These are phyloP conservation scores for Elaphomyces granulatus DNA, from an alignment of 495 filamentous ascomycete genomes.

Conservation along the genomic window DNA sequence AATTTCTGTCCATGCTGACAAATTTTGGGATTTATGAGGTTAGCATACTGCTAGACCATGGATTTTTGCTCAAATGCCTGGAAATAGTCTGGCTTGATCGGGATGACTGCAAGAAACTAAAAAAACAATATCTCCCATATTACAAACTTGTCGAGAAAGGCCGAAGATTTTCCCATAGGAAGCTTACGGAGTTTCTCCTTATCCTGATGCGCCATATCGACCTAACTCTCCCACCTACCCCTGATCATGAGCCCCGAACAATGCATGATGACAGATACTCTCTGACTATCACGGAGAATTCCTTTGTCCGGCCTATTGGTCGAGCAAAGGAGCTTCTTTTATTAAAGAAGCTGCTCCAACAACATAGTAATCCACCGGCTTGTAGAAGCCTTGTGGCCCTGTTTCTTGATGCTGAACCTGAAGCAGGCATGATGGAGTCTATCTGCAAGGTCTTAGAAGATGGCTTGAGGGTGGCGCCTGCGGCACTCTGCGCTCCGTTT, in stretches of 20 bases:
- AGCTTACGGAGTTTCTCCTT: slow-evolving; percentile 31
- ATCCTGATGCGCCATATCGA: slow-evolving; percentile 29
- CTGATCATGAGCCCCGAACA: slow-evolving; percentile 16
- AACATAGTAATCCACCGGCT: slow-evolving; percentile 19
- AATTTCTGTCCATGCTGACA: slow-evolving; percentile 46
- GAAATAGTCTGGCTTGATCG: slow-evolving; percentile 49
- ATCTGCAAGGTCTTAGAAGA: slow-evolving; percentile 35
- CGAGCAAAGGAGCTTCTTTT: slow-evolving; percentile 21
- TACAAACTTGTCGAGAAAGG: slow-evolving; percentile 42
- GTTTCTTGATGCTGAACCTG: slow-evolving; percentile 34
- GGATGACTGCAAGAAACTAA: slow-evolving; percentile 34
- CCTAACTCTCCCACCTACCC: slow-evolving; percentile 17
- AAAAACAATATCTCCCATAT: slow-evolving; percentile 38
- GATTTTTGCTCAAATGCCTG: slow-evolving; percentile 42
- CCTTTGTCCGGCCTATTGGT: slow-evolving; percentile 17
- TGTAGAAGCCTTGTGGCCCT: slow-evolving; percentile 25
- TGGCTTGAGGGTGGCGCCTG: slow-evolving; percentile 42
- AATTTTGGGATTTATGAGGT: slow-evolving; percentile 40
- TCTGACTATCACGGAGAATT: slow-evolving; percentile 26
- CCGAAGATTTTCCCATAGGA: slow-evolving; percentile 28
- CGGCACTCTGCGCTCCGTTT: slow-evolving; percentile 38
- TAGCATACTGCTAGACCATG: slow-evolving; percentile 37
- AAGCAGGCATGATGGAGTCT: slow-evolving; percentile 21
- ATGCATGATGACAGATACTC: slow-evolving; percentile 20
- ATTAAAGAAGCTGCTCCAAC: slow-evolving; percentile 31